A percentile compares a stretch with the other conserved stretches of the same genome.
These are phyloP conservation scores for Pichia sp. DNA, from an alignment of 1,139 yeast genomes.

Conservation along the genomic window DNA sequence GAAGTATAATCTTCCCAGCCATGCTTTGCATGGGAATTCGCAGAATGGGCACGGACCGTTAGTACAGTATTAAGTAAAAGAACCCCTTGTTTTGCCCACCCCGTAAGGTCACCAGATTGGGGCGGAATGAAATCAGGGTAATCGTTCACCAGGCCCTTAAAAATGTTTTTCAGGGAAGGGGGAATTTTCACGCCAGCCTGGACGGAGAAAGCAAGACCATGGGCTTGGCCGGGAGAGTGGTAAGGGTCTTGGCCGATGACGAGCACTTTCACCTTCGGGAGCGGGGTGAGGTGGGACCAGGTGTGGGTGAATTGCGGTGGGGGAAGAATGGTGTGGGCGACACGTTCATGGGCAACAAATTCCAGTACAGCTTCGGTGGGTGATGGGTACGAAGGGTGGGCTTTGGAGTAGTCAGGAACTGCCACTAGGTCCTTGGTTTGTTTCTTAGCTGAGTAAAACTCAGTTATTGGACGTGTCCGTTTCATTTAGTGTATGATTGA, in stretches of 20 bases:
- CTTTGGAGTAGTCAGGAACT: background rate
- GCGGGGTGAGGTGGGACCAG: background rate
- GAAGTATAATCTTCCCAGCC: slow-evolving; percentile 96
- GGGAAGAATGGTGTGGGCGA: background rate
- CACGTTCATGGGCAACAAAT: background rate
- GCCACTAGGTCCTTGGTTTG: background rate
- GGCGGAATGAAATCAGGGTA: slow-evolving; percentile 68
- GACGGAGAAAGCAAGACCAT: slow-evolving; percentile 92
- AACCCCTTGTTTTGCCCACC: slow-evolving; percentile 90
- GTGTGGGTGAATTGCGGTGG: background rate
- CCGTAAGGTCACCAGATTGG: slow-evolving; percentile 57
- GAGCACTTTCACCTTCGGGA: slow-evolving; percentile 53
- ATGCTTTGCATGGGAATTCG: slow-evolving; percentile 81
- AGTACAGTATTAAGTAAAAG: slow-evolving; percentile 79
- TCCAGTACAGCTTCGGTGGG: background rate
- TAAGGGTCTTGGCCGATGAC: slow-evolving; percentile 96
- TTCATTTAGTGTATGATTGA: too few species aligned
- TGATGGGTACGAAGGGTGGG: background rate
- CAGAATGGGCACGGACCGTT: slow-evolving; percentile 90
- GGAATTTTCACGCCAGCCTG: slow-evolving; percentile 73
- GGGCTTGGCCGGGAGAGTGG: slow-evolving; percentile 89
- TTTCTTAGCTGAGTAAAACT: background rate
- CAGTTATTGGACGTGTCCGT: too few species aligned
- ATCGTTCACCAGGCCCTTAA: slow-evolving; percentile 66
- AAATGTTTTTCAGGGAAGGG: slow-evolving; percentile 84